Evolutionary conservation across 108 stramenopile species (phyloP), one percentile per base, ranked within the genome.

Genomic region (Cyclostephanos tholiformis): DNA sequence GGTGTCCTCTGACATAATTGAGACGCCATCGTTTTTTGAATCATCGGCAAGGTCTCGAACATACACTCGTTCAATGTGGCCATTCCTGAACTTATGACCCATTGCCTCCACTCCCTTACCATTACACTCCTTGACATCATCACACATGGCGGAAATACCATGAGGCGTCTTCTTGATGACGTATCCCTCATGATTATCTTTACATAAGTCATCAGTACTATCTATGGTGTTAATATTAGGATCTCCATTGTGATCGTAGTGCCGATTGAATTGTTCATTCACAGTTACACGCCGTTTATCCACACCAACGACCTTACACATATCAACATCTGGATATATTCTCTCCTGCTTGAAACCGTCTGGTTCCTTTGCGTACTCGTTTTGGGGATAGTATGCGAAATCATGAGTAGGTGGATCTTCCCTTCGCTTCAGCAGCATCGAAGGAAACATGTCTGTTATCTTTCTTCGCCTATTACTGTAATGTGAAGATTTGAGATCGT

Each of bases 1-100:
- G 17, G 74, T 75, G 52, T 71, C 80, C 20, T 75, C 80, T 22
- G 80, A 82, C 26, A 82, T 67, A 3, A 75, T 65, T 10, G 80
- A 82, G 36, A 75, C 69, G 19, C 67, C 72, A 48, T 80, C 79
- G 35, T 36, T 39, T 27, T 66, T 65, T 44, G 30, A 29, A 22
- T 68, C 63, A 69, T 44, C 68, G 27, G 10, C 36, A 14, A 39
- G 19, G 59, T 53, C 53, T 0, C 1, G 53, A 55, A 12, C 11
- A 20, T 27, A 26, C 13, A 26, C 23, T 26, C 22, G 23, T 46
- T 46, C 44, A 38, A 63, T 63, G 4, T 43, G 62, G 4, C 62
- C 62, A 63, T 63, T 63, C 23, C 35, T 43, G 22, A 35, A 38
- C 62, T 63, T 38, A 35, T 35, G 38, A 38, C 41, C 62, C 62